Conservation (phyloP, 371 early-diverging fungal species). For the Mortierella sp. region DNA sequence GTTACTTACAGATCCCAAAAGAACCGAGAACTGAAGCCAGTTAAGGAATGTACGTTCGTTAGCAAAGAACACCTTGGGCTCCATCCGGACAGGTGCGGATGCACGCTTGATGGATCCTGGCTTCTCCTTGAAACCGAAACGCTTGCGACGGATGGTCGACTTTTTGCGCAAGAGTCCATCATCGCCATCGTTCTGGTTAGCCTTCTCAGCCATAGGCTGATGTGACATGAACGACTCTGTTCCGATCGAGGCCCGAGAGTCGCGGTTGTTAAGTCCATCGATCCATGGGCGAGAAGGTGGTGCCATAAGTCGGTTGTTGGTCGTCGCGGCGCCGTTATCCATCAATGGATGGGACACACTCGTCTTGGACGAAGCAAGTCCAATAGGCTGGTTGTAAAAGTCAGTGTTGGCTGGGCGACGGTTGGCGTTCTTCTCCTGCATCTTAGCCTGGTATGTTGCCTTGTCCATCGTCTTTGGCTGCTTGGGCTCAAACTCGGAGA, state of each 20-base stretch:
- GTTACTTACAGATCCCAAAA: conserved; percentile 57
- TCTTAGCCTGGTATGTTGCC: conserved; percentile 13
- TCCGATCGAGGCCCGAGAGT: conserved; percentile 6
- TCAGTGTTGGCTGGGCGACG: not conserved
- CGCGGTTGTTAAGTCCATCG: conserved; percentile 12
- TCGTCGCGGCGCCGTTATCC: conserved; percentile 1
- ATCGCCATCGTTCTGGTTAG: not conserved
- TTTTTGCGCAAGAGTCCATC: conserved; percentile 12
- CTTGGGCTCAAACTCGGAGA: conserved; percentile 17
- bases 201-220: not conserved
- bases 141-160: conserved; percentile 10
- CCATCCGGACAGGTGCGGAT: conserved; percentile 74
- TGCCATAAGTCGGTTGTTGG: conserved; percentile 6
- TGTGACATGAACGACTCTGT: conserved; percentile 5
- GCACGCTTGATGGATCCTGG: conserved; percentile 2
- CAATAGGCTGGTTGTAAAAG: conserved; percentile 10
- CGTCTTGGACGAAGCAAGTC: conserved; percentile 6
- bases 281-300: conserved; percentile 11
- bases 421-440: conserved; percentile 11
- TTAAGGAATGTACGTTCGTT: conserved; percentile 95
- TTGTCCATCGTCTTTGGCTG: conserved; percentile 18
- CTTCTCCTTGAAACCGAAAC: conserved; percentile 13
- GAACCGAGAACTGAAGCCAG: conserved; percentile 70
- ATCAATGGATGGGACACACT: conserved; percentile 8
- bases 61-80: conserved; percentile 96